Evolutionary conservation across 768 basidiomycete species (phyloP), one percentile per base, ranked within the genome.

Genomic region (Mycena pura): DNA sequence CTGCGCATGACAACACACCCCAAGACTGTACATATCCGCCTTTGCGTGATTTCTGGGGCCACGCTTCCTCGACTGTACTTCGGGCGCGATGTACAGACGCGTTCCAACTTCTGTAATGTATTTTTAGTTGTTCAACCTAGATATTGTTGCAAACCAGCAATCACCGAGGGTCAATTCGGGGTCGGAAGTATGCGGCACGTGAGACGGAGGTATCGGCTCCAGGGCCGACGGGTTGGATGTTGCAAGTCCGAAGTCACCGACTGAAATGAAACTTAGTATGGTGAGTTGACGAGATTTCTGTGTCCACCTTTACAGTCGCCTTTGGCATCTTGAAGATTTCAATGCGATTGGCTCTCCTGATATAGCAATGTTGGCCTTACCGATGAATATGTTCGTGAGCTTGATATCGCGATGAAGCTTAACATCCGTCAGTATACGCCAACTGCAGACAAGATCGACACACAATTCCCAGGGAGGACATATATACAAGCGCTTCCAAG

Each of bases 21-120:
- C 96, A 10, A 96, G 84, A 72, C 93, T 95, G 71, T 96, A 98
- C 84, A 98, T 89, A 68, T 98, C 96, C 0, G 94, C 95, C 69
- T 96, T 96, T 32, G 80, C 86, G 65, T 93, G 92, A 69, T 93
- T 90, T 48, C 87, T 81, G n/a, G 87, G 87, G 0, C 86, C 83
- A 44, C 79, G 82, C 66, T 78, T 84, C 46, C 83, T 75, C 1
- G 85, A 87, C 57, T 87, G 85, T 10, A 96, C 91, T 71, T 97
- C 95, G 0, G 96, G 96, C 0, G 96, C 96, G 49, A 96, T 95
- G 71, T 97, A 98, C 19, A 97, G 74, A 53, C 86, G 86, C 0
- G 95, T 98, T 53, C 95, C 95, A 14, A 96, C 94, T 79, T 92
- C 91, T 92, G 65, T 1, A 52, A 25, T 53, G 17, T 63, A 34